phyloP scores from a whole-genome alignment of 257 asterid species.

The Fraxinus anomala region DNA sequence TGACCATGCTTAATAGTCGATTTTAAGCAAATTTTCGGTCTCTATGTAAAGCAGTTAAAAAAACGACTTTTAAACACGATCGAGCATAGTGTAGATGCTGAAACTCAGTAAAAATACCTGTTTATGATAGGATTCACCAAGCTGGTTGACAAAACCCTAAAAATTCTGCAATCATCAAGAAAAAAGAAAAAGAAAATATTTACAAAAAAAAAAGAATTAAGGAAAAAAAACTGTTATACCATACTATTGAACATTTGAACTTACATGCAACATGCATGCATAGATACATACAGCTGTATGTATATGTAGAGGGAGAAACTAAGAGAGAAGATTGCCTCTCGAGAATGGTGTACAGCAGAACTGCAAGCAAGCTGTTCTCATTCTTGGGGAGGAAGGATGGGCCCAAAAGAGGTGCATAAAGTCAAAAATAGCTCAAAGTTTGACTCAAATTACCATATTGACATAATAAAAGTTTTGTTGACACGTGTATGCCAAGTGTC shows the following conservation, averaged over 20 bases:
- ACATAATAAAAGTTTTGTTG: not conserved
- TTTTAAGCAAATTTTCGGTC: too few species aligned
- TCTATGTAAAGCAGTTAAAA: too few species aligned
- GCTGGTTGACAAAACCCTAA: not conserved
- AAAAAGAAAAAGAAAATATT: not conserved
- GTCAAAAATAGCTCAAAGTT: not conserved
- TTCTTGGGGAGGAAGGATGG: not conserved
- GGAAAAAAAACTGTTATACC: not conserved
- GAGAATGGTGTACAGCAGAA: not conserved
- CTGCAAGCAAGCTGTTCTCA: not conserved
- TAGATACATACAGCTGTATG: not conserved
- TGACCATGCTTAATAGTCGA: too few species aligned
- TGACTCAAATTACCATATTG: not conserved
- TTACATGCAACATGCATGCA: constrained; percentile 12
- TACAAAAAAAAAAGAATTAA: not conserved
- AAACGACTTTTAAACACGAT: not conserved
- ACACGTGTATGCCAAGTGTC: constrained; percentile 17
- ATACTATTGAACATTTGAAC: not conserved
- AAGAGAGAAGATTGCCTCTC: not conserved
- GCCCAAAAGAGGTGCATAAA: not conserved
- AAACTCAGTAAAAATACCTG: not conserved
- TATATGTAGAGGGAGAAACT: not conserved
- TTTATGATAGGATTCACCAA: not conserved
- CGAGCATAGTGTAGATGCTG: too few species aligned
- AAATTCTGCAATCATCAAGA: not conserved